Evolutionary conservation across 179 eudicot genomes (phyloP).

Genomic region (Kewa caespitosa): DNA sequence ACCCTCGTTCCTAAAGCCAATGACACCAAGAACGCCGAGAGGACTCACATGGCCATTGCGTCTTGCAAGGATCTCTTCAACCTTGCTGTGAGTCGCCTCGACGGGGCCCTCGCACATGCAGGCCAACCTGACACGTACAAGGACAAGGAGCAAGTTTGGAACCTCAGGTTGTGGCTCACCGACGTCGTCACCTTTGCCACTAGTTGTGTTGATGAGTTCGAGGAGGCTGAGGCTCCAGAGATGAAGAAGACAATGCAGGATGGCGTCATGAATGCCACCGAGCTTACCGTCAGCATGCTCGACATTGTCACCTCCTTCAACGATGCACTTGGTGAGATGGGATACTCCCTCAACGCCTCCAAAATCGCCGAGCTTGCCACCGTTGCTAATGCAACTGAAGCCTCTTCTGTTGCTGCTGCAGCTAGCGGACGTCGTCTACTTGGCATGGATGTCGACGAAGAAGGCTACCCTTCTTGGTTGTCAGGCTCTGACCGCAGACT

Average conservation of each 20-base stretch:
- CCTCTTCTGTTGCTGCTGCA: background rate
- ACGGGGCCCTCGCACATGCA: constrained; percentile 19
- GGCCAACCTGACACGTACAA: constrained; percentile 23
- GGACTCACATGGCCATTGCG: constrained; percentile 26
- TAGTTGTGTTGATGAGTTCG: constrained; percentile 32
- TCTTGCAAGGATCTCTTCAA: constrained; percentile 30
- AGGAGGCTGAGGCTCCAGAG: constrained; percentile 34
- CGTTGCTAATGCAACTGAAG: background rate
- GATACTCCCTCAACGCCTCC: constrained; percentile 18
- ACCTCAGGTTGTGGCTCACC: constrained; percentile 36
- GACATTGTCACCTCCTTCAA: constrained; percentile 38
- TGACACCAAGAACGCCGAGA: constrained; percentile 20
- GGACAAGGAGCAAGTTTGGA: constrained; percentile 27
- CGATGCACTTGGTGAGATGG: constrained; percentile 20
- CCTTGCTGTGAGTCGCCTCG: constrained; percentile 27
- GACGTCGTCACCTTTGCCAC: constrained; percentile 35
- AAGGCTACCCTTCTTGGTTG: constrained; percentile 54
- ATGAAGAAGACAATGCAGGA: constrained; percentile 28
- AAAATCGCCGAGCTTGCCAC: constrained; percentile 12
- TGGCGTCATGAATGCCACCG: constrained; percentile 26
- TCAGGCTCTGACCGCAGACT: constrained; percentile 49
- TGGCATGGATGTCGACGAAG: constrained; percentile 26
- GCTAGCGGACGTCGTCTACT: constrained; percentile 25
- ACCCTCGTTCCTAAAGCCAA: constrained; percentile 32
- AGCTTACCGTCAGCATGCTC: constrained; percentile 36